Evolutionary conservation across 2,329 filamentous ascomycete species (phyloP).

Genomic region (Escovopsis sp.): DNA sequence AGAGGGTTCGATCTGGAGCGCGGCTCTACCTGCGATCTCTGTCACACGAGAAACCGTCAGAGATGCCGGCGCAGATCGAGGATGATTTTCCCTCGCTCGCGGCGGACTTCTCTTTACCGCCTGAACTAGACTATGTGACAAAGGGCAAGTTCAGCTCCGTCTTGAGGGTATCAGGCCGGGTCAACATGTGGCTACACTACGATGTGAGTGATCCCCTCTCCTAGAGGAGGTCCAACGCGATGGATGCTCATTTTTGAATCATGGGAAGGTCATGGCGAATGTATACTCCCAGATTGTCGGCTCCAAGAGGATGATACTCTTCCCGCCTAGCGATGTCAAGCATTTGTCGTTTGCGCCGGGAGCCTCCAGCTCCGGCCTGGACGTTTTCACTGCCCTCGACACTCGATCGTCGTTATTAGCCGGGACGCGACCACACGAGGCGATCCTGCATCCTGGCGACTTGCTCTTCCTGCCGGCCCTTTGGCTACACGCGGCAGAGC

Average conservation of each 20-base stretch:
- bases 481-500: slow-evolving; percentile 67
- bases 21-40: slow-evolving; percentile 67
- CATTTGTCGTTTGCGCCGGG: slow-evolving; percentile 59
- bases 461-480: slow-evolving; percentile 68
- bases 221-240: background rate
- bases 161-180: slow-evolving; percentile 61
- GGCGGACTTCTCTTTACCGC: slow-evolving; percentile 54
- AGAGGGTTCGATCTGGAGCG: slow-evolving; percentile 41
- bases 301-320: slow-evolving; percentile 59
- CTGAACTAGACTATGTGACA: slow-evolving; percentile 40
- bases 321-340: slow-evolving; percentile 61
- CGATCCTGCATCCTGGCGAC: slow-evolving; percentile 53
- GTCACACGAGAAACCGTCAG: slow-evolving; percentile 52
- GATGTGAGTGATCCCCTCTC: slow-evolving; percentile 38
- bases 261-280: slow-evolving; percentile 65
- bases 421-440: slow-evolving; percentile 50
- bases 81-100: slow-evolving; percentile 58
- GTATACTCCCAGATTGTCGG: slow-evolving; percentile 68
- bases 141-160: slow-evolving; percentile 64
- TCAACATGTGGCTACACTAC: slow-evolving; percentile 85
- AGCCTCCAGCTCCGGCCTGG: slow-evolving; percentile 63
- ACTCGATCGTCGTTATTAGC: slow-evolving; percentile 23
- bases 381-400: slow-evolving; percentile 46
- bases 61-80: slow-evolving; percentile 52
- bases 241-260: too few relatives aligned